Evolutionary conservation across 768 basidiomycete species (phyloP), one percentile per base, ranked within the genome.

Genomic region (Floccularia luteovirens): DNA sequence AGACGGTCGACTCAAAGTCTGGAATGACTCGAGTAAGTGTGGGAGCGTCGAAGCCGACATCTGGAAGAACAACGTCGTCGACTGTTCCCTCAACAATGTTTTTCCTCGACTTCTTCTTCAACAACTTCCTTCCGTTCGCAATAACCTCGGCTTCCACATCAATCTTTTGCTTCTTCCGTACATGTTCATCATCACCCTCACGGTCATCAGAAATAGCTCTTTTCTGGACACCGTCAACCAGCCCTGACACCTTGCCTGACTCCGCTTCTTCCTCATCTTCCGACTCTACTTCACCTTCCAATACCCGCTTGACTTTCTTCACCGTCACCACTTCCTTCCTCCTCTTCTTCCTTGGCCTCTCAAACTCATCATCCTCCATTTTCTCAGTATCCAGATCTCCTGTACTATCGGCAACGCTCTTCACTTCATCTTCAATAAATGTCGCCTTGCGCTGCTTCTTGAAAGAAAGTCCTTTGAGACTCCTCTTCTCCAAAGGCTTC

Each of bases 291-390:
- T 79, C 70, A 24, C 62, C 61, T 30, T 67, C 67, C 23, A 58
- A 48, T 25, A 69, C 54, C 44, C 60, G 63, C 48, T 47, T 62
- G 33, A 51, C 51, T 50, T 56, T 58, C 56, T 57, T 62, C 31
- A 53, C 52, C 30, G 57, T 62, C 31, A 53, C 52, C 30, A 50
- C 46, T 45, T 75, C 76, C 53, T 71, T 72, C 62, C 69, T 78
- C 53, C 67, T 63, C 55, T 67, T 77, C 69, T 82, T 79, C 61
- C 63, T 75, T 31, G 75, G 76, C 22, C 70, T 63, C 12, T 54
- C 55, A 11, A 50, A 57, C 24, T 52, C 59, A 42, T 65, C 67
- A 24, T 66, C 63, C 20, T 51, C 56, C 34, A 62, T 61, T 41
- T 69, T 60, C 45, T 58, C 52, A 42, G 56, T 52, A n/a, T 45